phyloP scores from a whole-genome alignment of 192 early-diverging fungal genomes.

The Funneliformis mosseae region DNA sequence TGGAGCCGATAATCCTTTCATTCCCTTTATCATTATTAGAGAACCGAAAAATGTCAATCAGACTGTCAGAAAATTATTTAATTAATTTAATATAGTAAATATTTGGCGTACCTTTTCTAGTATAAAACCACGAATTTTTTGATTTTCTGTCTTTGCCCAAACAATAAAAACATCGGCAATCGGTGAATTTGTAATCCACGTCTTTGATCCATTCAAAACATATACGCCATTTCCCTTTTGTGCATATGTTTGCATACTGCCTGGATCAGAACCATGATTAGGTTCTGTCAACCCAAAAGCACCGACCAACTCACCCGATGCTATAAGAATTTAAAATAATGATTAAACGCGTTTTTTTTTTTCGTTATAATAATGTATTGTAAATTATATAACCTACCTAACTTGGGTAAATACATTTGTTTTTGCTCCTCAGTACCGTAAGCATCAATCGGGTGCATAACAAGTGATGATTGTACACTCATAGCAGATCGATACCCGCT shows the following conservation, averaged over 20 bases:
- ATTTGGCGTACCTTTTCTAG: slow-evolving; percentile 74
- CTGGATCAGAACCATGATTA: slow-evolving; percentile 95
- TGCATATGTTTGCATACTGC: slow-evolving; percentile 89
- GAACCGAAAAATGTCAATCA: slow-evolving; percentile 1
- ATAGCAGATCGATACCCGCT: slow-evolving; percentile 97
- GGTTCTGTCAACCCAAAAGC: slow-evolving; percentile 97
- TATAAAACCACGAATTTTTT: slow-evolving; percentile 90
- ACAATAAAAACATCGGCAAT: slow-evolving; percentile 96
- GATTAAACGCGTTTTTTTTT: background rate
- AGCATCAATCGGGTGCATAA: slow-evolving; percentile 98
- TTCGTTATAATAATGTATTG: too few species aligned
- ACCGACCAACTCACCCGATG: slow-evolving; percentile 85
- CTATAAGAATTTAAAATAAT: slow-evolving; percentile 43
- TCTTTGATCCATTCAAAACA: slow-evolving; percentile 90
- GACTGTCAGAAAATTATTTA: slow-evolving; percentile 9
- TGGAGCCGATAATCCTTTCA: slow-evolving; percentile 88
- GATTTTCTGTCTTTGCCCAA: slow-evolving; percentile 91
- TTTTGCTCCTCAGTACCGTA: slow-evolving; percentile 89
- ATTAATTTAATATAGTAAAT: slow-evolving; percentile 1
- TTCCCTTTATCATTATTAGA: slow-evolving; percentile 52
- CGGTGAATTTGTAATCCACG: slow-evolving; percentile 99
- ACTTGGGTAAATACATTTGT: slow-evolving; percentile 86
- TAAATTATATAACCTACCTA: slow-evolving; percentile 56
- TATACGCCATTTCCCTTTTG: slow-evolving; percentile 70
- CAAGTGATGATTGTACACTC: slow-evolving; percentile 98